These are phyloP conservation scores for Coemansia sp. DNA, from an alignment of 192 early-diverging fungal species.

Conservation along the genomic window DNA sequence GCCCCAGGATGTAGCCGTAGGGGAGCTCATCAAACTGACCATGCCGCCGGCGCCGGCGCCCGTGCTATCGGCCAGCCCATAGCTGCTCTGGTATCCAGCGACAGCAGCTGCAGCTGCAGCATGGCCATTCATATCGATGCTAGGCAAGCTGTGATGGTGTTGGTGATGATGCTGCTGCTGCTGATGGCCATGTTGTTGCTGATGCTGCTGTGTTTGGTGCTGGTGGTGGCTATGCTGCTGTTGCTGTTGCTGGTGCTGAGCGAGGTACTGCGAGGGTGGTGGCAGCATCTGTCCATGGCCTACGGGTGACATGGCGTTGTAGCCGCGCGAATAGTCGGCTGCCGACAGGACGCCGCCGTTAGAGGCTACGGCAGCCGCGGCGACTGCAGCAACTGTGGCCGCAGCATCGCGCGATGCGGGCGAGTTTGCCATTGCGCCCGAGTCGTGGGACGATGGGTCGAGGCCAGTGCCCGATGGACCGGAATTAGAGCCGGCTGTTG, in stretches of 20 bases:
- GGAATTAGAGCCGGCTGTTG: constrained; percentile 12
- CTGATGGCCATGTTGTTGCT: constrained; percentile 23
- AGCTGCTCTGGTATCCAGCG: constrained; percentile 54
- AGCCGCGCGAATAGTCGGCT: constrained; percentile 49
- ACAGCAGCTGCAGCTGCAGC: constrained; percentile 37
- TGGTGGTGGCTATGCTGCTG: constrained; percentile 7
- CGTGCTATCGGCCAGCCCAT: constrained; percentile 52
- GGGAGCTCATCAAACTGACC: constrained; percentile 49
- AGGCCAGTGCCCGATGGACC: constrained; percentile 29
- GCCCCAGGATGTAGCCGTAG: constrained; percentile 49
- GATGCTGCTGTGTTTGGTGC: constrained; percentile 19
- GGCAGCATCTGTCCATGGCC: constrained; percentile 50
- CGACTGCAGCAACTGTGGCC: constrained; percentile 37
- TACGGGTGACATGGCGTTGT: constrained; percentile 44
- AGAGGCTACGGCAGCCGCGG: constrained; percentile 30
- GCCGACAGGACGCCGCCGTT: constrained; percentile 27
- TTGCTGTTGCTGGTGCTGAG: constrained; percentile 24
- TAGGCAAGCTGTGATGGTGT: constrained; percentile 50
- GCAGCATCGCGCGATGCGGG: constrained; percentile 47
- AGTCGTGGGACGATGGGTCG: constrained; percentile 28
- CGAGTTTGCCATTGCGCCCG: constrained; percentile 25
- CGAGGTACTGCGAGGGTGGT: constrained; percentile 43
- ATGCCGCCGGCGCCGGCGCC: constrained; percentile 32
- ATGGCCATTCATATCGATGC: constrained; percentile 55
- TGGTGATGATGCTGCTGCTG: constrained; percentile 22